Base-by-base conservation (phyloP, 345 rosid genomes). In the Brassica nigra region DNA sequence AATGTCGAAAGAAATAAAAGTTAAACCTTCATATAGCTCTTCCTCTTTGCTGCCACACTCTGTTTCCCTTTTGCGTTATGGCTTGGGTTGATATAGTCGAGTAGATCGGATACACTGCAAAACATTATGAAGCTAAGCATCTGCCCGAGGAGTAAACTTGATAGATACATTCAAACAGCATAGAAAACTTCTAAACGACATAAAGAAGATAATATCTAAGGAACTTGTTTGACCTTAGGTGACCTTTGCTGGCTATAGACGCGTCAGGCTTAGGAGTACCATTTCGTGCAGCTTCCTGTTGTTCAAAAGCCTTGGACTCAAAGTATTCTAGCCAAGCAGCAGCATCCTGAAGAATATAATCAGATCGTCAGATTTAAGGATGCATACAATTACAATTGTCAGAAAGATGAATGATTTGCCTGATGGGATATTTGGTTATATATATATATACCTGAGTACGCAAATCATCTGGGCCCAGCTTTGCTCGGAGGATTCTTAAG, bases 301-400 rank as follows among this genome's bases (percentile, higher is more conserved):
- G 99, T 82, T 95, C 98, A 74, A 91, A 89, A 70, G 94, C 96
- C 89, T 95, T 95, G 71, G 98, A 91, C 83, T 95, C 99, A 66
- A 95, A 95, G 84, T 95, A 93, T 84, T 93, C 99, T 62, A 95
- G 94, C 99, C 99, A 95, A 79, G 99, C 99, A 78, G 99, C 98
- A 77, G 99, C 98, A 86, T 95, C 99, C 99, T 95, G 87, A 66
- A 83, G 70, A 28, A 81, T 82, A 84, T 81, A 73, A 49, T 28
- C 52, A 47, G 76, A 72, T 59, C 9, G 33, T 62, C 28, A 75
- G 18, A 37, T 31, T 61, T 44, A 59, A 66, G 57, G 59, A 61
- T 47, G 10, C 23, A 44, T 66, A 42, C 37, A 73, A 44, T 49
- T 66, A 42, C 37, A 73, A 44, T 49, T 42, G 54, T 57, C 76